phyloP scores from a whole-genome alignment of 169 alveolate genomes.

The Eimeria nieschulzi region DNA sequence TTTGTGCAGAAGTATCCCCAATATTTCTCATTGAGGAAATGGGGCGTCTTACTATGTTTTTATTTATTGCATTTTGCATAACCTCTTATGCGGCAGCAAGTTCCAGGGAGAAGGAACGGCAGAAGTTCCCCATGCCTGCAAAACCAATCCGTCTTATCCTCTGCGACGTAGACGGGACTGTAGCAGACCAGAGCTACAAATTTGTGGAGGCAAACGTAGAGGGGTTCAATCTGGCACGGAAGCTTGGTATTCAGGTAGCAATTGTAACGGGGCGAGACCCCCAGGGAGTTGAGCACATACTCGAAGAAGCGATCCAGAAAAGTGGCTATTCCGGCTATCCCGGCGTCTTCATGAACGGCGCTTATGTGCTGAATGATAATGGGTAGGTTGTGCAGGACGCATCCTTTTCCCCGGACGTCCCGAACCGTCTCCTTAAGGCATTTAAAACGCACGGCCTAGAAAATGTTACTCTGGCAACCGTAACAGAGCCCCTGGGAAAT shows the following conservation, averaged over 20 bases:
- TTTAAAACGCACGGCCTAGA: conserved; percentile 7
- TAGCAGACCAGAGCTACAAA: background rate
- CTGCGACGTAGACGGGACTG: conserved; percentile 49
- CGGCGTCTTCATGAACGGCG: conserved; percentile 59
- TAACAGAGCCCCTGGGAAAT: background rate
- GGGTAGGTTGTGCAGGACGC: conserved; percentile 25
- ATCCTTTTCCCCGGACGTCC: background rate
- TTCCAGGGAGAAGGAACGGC: background rate
- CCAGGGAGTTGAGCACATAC: background rate
- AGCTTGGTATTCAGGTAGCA: conserved; percentile 20
- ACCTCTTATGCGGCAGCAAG: background rate
- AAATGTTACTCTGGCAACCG: background rate
- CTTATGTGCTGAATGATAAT: conserved; percentile 32
- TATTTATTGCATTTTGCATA: background rate
- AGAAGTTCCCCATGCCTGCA: background rate
- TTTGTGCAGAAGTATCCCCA: background rate
- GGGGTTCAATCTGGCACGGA: conserved; percentile 11
- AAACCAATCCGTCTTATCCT: conserved; percentile 47
- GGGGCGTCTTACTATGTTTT: background rate
- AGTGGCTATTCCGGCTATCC: conserved; percentile 35
- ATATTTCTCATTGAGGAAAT: background rate
- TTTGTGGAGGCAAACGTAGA: conserved; percentile 8
- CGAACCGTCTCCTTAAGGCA: background rate
- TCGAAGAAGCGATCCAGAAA: conserved; percentile 6
- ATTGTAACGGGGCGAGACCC: conserved; percentile 47